Base-by-base conservation (phyloP, 495 filamentous ascomycete genomes). In the Penicillium canescens region DNA sequence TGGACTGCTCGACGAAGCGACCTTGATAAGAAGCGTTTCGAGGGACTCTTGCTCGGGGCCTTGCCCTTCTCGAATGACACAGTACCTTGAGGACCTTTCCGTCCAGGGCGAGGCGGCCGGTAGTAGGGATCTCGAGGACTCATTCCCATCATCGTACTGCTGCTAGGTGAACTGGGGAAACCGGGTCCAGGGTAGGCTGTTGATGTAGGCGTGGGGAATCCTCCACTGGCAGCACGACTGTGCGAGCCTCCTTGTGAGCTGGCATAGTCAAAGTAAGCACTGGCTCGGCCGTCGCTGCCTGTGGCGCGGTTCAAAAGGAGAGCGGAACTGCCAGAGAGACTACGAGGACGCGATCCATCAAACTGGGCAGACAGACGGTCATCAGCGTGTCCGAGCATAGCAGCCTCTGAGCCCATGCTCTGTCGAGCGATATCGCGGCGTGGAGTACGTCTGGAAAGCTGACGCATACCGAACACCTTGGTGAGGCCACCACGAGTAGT, bases 401-500 rank as follows among this genome's bases (percentile, higher is more conserved):
- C 89, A 20, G 88, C 86, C 61, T 84, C 86, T 13, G 90, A 96
- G 9, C 86, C 81, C 69, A 92, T 83, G 60, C 89, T 93, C 52
- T 89, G 83, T 12, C 90, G 82, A 9, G 85, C 77, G 11, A 77
- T 76, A 57, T 76, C 82, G 43, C 79, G 81, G 35, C 86, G 76
- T 42, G 86, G 79, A 48, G 82, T 75, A 52, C 92, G 87, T 50
- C 86, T 85, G 11, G 90, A 92, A 9, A 98, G 79, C 69, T 98
- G 93, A 16, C 93, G 89, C 82, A 91, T 91, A 21, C 92, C 93
- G 64, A 96, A 92, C 20, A 92, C 90, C 72, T 92, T 95, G 54
- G 82, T 86, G 46, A 98, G 77, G n/a, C 90, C 92, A 66, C 92
- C 92, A 64, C 92, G 82, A 21, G 90, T 85, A 48, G 87, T 85